Evolutionary conservation across 345 rosid genomes (phyloP).

Genomic region (Eutrema yunnanense): DNA sequence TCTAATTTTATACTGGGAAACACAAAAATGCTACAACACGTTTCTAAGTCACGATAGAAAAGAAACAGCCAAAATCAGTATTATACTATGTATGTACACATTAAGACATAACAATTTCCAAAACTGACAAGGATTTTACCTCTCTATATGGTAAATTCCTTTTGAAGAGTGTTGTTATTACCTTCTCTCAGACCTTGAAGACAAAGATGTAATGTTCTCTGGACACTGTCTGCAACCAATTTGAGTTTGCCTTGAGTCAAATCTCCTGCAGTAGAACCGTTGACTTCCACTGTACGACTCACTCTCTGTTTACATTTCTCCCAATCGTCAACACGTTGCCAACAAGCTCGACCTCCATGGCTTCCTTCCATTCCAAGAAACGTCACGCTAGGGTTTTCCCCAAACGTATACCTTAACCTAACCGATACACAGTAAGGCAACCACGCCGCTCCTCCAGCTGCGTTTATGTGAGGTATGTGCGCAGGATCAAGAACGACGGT

Average conservation of each 20-base stretch:
- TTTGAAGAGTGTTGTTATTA: conserved; percentile 34
- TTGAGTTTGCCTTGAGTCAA: conserved; percentile 66
- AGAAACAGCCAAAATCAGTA: not conserved
- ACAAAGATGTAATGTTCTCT: conserved; percentile 54
- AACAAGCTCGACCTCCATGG: conserved; percentile 96
- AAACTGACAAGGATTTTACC: conserved; percentile 15
- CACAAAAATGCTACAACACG: not conserved
- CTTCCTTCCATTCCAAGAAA: conserved; percentile 96
- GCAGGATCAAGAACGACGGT: conserved; percentile 93
- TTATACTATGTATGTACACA: conserved; percentile 20
- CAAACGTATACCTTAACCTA: conserved; percentile 71
- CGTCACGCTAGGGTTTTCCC: conserved; percentile 53
- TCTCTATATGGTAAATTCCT: conserved; percentile 18
- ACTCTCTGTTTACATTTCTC: conserved; percentile 88
- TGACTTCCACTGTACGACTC: conserved; percentile 54
- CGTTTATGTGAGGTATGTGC: conserved; percentile 68
- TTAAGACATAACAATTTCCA: not conserved
- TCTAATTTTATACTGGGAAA: not conserved
- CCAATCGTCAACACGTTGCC: conserved; percentile 81
- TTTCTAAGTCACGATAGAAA: not conserved
- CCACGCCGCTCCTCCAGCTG: conserved; percentile 99
- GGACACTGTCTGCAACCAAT: conserved; percentile 74
- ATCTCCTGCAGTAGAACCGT: conserved; percentile 47
- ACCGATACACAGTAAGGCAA: conserved; percentile 91
- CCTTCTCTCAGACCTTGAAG: conserved; percentile 77